Conservation (phyloP, 2,329 filamentous ascomycete genomes). For the Samsoniella hepiali region DNA sequence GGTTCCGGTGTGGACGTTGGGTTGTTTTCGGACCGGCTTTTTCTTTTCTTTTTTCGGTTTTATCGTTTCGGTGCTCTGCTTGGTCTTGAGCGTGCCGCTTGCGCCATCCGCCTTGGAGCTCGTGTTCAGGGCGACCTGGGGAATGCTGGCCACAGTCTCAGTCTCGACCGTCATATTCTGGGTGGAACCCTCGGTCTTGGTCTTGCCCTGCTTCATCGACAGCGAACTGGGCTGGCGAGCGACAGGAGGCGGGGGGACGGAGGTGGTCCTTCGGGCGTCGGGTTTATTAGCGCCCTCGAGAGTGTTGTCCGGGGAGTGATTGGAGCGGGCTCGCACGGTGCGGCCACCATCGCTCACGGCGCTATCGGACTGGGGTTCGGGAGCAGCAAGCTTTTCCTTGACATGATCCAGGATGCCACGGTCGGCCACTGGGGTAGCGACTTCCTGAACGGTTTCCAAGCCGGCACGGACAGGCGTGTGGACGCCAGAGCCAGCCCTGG, state of each 20-base stretch:
- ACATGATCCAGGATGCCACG: slow-evolving; percentile 48
- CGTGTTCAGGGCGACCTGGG: slow-evolving; percentile 71
- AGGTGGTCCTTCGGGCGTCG: slow-evolving; percentile 41
- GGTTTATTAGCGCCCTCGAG: slow-evolving; percentile 59
- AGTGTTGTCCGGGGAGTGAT: slow-evolving; percentile 54
- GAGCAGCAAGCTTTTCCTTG: slow-evolving; percentile 45
- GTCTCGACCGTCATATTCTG: slow-evolving; percentile 97
- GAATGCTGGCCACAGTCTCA: slow-evolving; percentile 88
- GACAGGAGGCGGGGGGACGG: slow-evolving; percentile 51
- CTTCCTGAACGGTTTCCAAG: slow-evolving; percentile 89
- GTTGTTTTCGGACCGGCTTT: slow-evolving; percentile 70
- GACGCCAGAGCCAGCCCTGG: slow-evolving; percentile 47
- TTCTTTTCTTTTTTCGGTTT: slow-evolving; percentile 92
- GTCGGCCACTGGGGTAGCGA: slow-evolving; percentile 49
- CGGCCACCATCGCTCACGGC: slow-evolving; percentile 38
- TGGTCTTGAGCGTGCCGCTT: slow-evolving; percentile 74
- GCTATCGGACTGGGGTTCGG: slow-evolving; percentile 41
- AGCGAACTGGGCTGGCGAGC: slow-evolving; percentile 60
- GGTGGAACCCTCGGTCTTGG: slow-evolving; percentile 72
- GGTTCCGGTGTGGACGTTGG: slow-evolving; percentile 66
- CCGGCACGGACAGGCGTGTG: slow-evolving; percentile 60
- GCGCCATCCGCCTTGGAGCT: slow-evolving; percentile 61
- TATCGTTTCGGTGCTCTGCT: slow-evolving; percentile 93
- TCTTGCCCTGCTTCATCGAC: slow-evolving; percentile 59
- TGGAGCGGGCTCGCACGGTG: slow-evolving; percentile 46